phyloP scores from a whole-genome alignment of 306 rosid genomes.

The Citrullus amarus region DNA sequence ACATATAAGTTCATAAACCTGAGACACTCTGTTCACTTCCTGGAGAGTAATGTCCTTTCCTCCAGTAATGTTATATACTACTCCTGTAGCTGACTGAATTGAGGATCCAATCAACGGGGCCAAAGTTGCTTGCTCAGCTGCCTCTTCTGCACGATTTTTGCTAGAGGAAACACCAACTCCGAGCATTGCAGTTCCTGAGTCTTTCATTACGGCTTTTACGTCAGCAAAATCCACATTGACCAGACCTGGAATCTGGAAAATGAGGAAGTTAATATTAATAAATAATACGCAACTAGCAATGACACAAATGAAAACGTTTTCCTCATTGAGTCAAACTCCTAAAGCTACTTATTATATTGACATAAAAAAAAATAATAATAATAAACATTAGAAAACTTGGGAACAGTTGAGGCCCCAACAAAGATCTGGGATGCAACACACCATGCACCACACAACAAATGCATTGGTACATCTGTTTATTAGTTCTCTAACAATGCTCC shows the following conservation, averaged over 20 bases:
- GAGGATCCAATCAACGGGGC: conserved; percentile 98
- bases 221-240: conserved; percentile 99
- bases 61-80: conserved; percentile 92
- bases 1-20: conserved; percentile 31
- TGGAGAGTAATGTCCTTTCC: conserved; percentile 97
- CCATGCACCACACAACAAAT: background rate
- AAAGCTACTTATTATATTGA: background rate
- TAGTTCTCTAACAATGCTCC: background rate
- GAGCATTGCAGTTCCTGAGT: conserved; percentile 99
- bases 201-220: conserved; percentile 96
- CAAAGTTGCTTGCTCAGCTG: conserved; percentile 96
- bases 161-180: conserved; percentile 98
- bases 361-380: background rate
- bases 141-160: conserved; percentile 98
- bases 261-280: conserved; percentile 6
- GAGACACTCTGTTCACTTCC: conserved; percentile 96
- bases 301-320: background rate
- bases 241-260: conserved; percentile 88
- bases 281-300: background rate
- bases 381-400: background rate
- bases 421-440: background rate
- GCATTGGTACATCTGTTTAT: background rate
- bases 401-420: background rate
- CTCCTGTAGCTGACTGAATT: conserved; percentile 95
- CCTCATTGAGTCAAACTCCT: background rate